Percentiles rank a stretch among this genome's conserved stretches.
Evolutionary conservation across 768 basidiomycete species (phyloP).

Genomic region (Tylopilus rubrobrunneus): DNA sequence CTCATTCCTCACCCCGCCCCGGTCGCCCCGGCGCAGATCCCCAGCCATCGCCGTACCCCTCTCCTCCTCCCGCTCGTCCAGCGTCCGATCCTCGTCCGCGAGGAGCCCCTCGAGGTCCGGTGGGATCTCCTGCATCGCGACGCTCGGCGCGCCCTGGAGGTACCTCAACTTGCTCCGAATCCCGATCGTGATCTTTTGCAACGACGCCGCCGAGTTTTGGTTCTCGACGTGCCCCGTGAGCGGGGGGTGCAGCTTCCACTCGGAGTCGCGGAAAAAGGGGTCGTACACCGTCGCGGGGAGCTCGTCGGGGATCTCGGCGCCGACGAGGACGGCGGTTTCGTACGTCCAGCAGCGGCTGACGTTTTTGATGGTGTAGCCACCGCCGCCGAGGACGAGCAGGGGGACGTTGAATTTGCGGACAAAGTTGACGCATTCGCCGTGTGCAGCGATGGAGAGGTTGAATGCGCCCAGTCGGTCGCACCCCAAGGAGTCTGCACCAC

Average conservation of each 20-base stretch:
- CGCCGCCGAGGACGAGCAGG: slow-evolving; percentile 87
- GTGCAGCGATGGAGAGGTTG: slow-evolving; percentile 95
- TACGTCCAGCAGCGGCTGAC: slow-evolving; percentile 99
- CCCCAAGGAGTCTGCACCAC: slow-evolving; percentile 94
- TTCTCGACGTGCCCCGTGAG: slow-evolving; percentile 91
- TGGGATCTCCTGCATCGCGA: slow-evolving; percentile 94
- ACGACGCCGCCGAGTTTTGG: slow-evolving; percentile 75
- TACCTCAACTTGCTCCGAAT: slow-evolving; percentile 88
- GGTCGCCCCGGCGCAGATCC: slow-evolving; percentile 43
- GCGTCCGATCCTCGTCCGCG: slow-evolving; percentile 63
- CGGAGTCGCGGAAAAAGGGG: slow-evolving; percentile 85
- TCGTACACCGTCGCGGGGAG: slow-evolving; percentile 90
- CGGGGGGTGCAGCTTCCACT: slow-evolving; percentile 92
- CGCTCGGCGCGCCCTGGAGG: slow-evolving; percentile 93
- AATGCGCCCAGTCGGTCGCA: slow-evolving; percentile 95
- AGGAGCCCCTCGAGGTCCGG: slow-evolving; percentile 81
- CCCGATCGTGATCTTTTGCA: slow-evolving; percentile 84
- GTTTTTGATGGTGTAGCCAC: slow-evolving; percentile 95
- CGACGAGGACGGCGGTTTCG: slow-evolving; percentile 91
- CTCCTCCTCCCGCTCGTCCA: slow-evolving; percentile 72
- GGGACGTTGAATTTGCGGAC: slow-evolving; percentile 91
- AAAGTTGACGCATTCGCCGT: slow-evolving; percentile 97
- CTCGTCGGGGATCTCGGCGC: slow-evolving; percentile 76
- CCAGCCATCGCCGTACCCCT: slow-evolving; percentile 52
- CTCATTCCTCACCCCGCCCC: slow-evolving; percentile 56